These are phyloP conservation scores for Aspergillus fumigatiaffinis DNA, from an alignment of 2,329 filamentous ascomycete genomes.

Conservation along the genomic window DNA sequence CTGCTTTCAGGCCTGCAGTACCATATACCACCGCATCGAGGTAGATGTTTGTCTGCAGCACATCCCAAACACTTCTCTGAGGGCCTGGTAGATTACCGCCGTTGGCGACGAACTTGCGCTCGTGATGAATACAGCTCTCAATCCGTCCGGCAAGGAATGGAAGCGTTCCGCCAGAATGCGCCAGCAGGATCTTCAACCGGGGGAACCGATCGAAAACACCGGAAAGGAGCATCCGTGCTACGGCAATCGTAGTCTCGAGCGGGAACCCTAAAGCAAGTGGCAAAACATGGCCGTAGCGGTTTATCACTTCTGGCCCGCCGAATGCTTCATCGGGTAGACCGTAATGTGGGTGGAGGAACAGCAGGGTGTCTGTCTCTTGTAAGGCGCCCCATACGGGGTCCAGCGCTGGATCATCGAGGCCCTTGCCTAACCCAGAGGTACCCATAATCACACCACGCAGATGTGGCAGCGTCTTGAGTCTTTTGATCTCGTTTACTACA, in stretches of 20 bases:
- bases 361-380: constrained; percentile 58
- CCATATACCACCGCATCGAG: constrained; percentile 66
- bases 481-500: constrained; percentile 57
- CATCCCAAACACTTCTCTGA: constrained; percentile 58
- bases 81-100: constrained; percentile 60
- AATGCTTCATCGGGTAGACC: constrained; percentile 77
- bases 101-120: constrained; percentile 66
- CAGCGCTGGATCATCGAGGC: constrained; percentile 72
- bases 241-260: constrained; percentile 86
- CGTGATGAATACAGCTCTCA: constrained; percentile 81
- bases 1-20: constrained; percentile 61
- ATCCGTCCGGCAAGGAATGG: constrained; percentile 86
- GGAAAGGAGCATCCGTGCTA: constrained; percentile 80
- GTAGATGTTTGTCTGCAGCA: constrained; percentile 72
- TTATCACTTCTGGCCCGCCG: constrained; percentile 66
- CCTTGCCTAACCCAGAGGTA: constrained; percentile 73
- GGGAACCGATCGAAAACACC: constrained; percentile 77
- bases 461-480: constrained; percentile 59
- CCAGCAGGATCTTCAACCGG: constrained; percentile 68
- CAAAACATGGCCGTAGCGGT: constrained; percentile 80
- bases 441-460: constrained; percentile 86
- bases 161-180: constrained; percentile 83
- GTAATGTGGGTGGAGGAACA: constrained; percentile 92
- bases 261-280: constrained; percentile 84
- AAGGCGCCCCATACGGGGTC: constrained; percentile 70